These are phyloP conservation scores for Saturnispora sanitii DNA, from an alignment of 805 yeast genomes.

Conservation along the genomic window DNA sequence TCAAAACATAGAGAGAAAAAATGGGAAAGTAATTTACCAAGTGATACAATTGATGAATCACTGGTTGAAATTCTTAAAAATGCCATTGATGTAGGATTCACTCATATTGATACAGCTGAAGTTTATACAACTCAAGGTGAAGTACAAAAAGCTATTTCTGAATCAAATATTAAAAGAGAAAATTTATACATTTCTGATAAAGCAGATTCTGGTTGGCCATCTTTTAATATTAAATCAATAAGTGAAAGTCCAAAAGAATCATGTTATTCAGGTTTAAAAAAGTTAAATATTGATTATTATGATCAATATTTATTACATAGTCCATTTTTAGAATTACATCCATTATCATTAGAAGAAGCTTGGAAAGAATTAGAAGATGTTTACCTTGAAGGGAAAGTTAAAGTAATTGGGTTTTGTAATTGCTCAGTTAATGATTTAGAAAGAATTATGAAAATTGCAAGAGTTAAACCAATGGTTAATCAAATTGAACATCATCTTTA, in stretches of 20 bases:
- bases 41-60: constrained; percentile 24
- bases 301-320: constrained; percentile 57
- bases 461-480: constrained; percentile 47
- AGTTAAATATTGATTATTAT: constrained; percentile 41
- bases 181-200: constrained; percentile 54
- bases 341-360: constrained; percentile 40
- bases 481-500: constrained; percentile 66
- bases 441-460: constrained; percentile 31
- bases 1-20: constrained; percentile 41
- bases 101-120: constrained; percentile 62
- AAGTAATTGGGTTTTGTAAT: constrained; percentile 53
- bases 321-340: constrained; percentile 40
- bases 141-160: constrained; percentile 43
- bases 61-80: constrained; percentile 36
- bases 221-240: constrained; percentile 10
- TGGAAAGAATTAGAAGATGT: constrained; percentile 38
- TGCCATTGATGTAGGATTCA: constrained; percentile 44
- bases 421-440: constrained; percentile 40
- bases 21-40: constrained; percentile 17
- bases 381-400: constrained; percentile 35
- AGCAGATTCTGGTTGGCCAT: constrained; percentile 34
- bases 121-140: constrained; percentile 53
- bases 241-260: constrained; percentile 37
- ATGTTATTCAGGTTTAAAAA: constrained; percentile 36
- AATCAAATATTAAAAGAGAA: constrained; percentile 35